Percentiles rank a stretch among this genome's conserved stretches.
phyloP scores from a whole-genome alignment of 2,329 filamentous ascomycete species.

The Aspergillus hortae region DNA sequence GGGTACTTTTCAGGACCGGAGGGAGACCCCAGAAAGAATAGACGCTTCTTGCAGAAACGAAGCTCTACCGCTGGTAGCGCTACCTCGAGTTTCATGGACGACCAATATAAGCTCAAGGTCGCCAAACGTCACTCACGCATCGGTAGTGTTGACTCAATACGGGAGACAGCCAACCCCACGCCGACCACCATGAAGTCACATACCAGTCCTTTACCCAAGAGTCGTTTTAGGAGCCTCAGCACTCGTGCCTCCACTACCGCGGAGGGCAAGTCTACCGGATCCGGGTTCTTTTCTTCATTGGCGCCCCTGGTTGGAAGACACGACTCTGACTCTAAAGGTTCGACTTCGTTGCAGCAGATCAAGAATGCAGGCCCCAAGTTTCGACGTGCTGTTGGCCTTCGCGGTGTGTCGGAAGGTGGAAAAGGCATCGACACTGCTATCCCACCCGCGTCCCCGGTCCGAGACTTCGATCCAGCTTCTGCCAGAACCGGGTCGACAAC shows the following conservation, averaged over 20 bases:
- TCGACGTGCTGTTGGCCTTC: conserved; percentile 64
- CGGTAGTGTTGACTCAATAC: conserved; percentile 72
- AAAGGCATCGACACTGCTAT: conserved; percentile 47
- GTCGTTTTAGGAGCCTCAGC: conserved; percentile 58
- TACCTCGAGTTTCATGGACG: conserved; percentile 72
- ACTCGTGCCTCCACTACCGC: conserved; percentile 48
- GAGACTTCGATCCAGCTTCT: conserved; percentile 60
- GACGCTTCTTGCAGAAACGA: conserved; percentile 79
- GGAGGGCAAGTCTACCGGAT: conserved; percentile 47
- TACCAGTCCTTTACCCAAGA: conserved; percentile 51
- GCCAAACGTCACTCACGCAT: conserved; percentile 72
- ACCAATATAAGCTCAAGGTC: conserved; percentile 63
- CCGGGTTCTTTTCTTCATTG: conserved; percentile 44
- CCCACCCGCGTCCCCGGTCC: conserved; percentile 43
- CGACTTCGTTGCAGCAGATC: conserved; percentile 46
- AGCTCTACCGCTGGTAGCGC: conserved; percentile 36
- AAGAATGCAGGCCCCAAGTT: conserved; percentile 59
- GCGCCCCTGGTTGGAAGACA: conserved; percentile 44
- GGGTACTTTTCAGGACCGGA: conserved; percentile 94
- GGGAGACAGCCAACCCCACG: conserved; percentile 50
- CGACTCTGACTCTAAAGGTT: conserved; percentile 50
- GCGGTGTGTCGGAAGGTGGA: conserved; percentile 73
- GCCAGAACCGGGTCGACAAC: conserved; percentile 72
- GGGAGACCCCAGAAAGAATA: conserved; percentile 64
- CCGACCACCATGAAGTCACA: conserved; percentile 67